phyloP scores from a whole-genome alignment of 2,329 filamentous ascomycete genomes.

The Microascus cirrosus region DNA sequence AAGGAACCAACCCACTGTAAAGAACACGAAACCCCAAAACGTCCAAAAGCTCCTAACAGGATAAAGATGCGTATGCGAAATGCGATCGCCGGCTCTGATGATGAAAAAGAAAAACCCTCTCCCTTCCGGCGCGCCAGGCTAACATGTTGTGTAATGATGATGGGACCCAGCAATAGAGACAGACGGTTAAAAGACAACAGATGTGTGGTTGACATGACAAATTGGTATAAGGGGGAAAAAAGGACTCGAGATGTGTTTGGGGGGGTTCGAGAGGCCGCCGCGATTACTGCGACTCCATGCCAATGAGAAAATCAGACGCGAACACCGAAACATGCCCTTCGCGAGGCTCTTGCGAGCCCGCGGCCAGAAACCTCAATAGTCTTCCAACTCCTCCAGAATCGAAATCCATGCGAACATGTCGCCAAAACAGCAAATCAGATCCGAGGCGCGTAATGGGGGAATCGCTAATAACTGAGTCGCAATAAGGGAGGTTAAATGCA shows the following conservation, averaged over 20 bases:
- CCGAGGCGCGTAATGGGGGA: conserved; percentile 1
- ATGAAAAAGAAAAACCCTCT: not conserved
- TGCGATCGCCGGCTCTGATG: not conserved
- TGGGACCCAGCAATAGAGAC: not conserved
- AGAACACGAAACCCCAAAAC: not conserved
- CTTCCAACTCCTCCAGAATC: conserved; percentile 4
- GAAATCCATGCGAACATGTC: not conserved
- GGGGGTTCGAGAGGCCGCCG: not conserved
- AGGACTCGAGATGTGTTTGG: not conserved
- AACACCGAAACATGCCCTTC: conserved; percentile 4
- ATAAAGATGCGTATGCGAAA: not conserved
- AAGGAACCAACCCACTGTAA: not conserved
- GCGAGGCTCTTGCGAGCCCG: conserved; percentile 1
- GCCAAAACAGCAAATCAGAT: not conserved
- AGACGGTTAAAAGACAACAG: not conserved
- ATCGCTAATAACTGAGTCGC: not conserved
- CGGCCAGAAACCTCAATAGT: conserved; percentile 3
- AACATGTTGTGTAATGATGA: not conserved
- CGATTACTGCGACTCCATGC: not conserved
- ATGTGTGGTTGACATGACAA: not conserved
- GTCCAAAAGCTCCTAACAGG: not conserved
- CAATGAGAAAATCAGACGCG: not conserved
- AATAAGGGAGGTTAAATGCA: conserved; percentile 1
- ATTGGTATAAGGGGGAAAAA: not conserved
- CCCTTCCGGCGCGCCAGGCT: not conserved